Evolutionary conservation across 371 early-diverging fungal genomes (phyloP), one percentile per base, ranked within the genome.

Genomic region (Mucor piriformis): DNA sequence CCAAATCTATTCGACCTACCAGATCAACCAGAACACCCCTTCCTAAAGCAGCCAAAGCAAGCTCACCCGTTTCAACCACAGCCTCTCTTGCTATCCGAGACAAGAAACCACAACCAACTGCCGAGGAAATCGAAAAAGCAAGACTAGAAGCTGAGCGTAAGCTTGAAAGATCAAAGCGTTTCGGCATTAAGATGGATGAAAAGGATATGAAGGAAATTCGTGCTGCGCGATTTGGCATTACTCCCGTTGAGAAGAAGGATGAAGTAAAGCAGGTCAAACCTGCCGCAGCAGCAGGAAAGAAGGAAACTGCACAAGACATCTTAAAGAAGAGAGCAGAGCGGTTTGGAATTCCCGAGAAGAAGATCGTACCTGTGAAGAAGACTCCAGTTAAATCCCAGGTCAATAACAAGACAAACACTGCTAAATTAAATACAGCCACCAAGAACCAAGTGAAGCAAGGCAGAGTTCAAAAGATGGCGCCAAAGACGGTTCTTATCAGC

Each of bases 261-360:
- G 24, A 8, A 11, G 11, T 13, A 24, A 20, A 10, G n/a, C 4
- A 42, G 43, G 43, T 6, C n/a, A 42, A n/a, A 15, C 38, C 25
- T 7, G 21, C 38, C 5, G 27, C 16, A 13, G 10, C 55, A 35
- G 33, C 15, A 40, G 13, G 35, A 61, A 34, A 20, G 27, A 7
- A 33, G 18, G 37, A 34, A 15, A 27, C 55, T 12, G 7, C 49
- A 29, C 42, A 61, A 38, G 82, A 79, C 8, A 55, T 62, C 7
- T 50, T 85, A 21, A 78, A 79, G 54, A 73, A 76, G 54, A 70
- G 85, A 32, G 78, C 79, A n/a, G 83, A 79, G 34, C 61, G 81
- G 47, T 84, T 82, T 16, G 53, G 53, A 25, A n/a, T 53, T 16
- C 40, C 53, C 18, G 18, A 25, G 6, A 49, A 49, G 18, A 32